Conservation (phyloP, 2,329 filamentous ascomycete species). For the Lachnellula subtilissima region DNA sequence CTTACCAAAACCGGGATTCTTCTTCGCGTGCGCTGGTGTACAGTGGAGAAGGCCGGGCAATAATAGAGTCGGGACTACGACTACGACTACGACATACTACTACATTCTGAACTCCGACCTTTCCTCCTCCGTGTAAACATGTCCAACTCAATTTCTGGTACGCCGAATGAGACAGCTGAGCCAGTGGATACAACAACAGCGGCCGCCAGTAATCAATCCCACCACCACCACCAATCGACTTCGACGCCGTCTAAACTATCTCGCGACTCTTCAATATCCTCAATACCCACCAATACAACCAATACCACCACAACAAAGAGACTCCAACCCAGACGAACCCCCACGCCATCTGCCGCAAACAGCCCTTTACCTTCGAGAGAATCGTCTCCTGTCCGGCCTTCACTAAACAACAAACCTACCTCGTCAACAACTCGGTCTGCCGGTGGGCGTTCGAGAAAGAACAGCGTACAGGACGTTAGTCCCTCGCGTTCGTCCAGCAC, state of each 20-base stretch:
- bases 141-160: not conserved
- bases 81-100: not conserved
- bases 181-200: not conserved
- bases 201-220: not conserved
- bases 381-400: slow-evolving; percentile 38
- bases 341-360: slow-evolving; percentile 35
- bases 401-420: slow-evolving; percentile 23
- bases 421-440: slow-evolving; percentile 24
- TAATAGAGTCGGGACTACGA: not conserved
- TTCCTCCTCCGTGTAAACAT: not conserved
- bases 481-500: slow-evolving; percentile 48
- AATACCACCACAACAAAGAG: slow-evolving; percentile 17
- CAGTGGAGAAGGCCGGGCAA: too few relatives aligned
- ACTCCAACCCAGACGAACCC: slow-evolving; percentile 20
- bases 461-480: slow-evolving; percentile 59
- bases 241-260: slow-evolving; percentile 7
- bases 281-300: slow-evolving; percentile 8
- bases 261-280: slow-evolving; percentile 24
- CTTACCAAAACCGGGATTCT: too few relatives aligned
- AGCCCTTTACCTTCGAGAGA: slow-evolving; percentile 46
- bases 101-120: not conserved
- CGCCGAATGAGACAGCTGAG: not conserved
- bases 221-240: not conserved
- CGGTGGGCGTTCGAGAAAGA: slow-evolving; percentile 56
- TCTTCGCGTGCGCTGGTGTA: too few relatives aligned